Base-by-base conservation (phyloP, 306 rosid species). In the Pterocarpus macrocarpus region DNA sequence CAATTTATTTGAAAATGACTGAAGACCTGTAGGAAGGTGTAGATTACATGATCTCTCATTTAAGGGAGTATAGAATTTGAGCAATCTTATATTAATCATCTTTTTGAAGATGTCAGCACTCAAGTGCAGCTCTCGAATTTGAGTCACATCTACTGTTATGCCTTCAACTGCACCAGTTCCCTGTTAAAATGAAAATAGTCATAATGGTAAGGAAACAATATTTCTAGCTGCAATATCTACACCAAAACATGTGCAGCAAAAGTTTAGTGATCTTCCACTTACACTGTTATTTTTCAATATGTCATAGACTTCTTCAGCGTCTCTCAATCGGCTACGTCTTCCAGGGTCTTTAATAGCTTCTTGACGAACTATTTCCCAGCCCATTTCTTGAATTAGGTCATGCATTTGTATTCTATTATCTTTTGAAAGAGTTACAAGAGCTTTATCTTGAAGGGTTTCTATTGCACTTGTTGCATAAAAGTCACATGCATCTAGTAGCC, bases 71-170 rank as follows among this genome's bases (percentile, higher is more conserved):
- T 38, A 69, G 17, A 82, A 59, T 16, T 59, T 38, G 17, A 78
- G 56, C 35, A 77, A 6, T 66, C 73, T 64, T 36, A 77, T 52
- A 50, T 64, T 78, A 36, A 2, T 32, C 81, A 78, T 78, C 58
- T 66, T 77, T 52, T 8, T 64, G 62, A 78, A 78, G 7, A 45
- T 55, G 44, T 67, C 81, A 53, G 16, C 15, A 7, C 38, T 36
- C 28, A 66, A 66, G 10, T 5, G 5, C 12, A 38, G n/a, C 7
- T 66, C 74, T 34, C 15, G 43, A 41, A 56, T 38, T 53, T 28
- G n/a, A 12, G 72, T 53, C 50, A 8, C 2, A 3, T 67, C 13
- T 39, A 65, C 32, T 5, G 35, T 1, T 70, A 70, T 70, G 63
- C 75, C 75, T 70, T 70, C 45, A 45, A 70, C 2, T 70, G 41